Evolutionary conservation across 202 grass and related monocot genomes (phyloP), one percentile per base, ranked within the genome.

Genomic region (Miscanthus sacchariflorus): DNA sequence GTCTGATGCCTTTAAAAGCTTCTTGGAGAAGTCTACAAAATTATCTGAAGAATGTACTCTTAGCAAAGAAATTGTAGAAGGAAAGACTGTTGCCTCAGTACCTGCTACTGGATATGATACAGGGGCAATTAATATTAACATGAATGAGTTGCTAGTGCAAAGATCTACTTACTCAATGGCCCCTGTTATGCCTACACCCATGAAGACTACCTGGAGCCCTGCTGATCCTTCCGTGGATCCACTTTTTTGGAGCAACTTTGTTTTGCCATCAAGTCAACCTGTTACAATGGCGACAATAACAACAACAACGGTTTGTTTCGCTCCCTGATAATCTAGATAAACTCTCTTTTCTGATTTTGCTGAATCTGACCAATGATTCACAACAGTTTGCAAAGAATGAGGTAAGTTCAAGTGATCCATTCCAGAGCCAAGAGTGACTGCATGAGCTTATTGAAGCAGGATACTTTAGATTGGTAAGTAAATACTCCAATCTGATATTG

Each of bases 381-480:
- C 78, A 61, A 72, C 90, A 93, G 95, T 91, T 93, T 86, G 89
- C 89, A 69, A 98, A 98, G 92, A 98, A 98, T 88, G 93, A 95
- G 87, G 89, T 91, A 24, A 92, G 84, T 83, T 95, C 95, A 66
- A 91, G 83, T 83, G 91, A 92, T 80, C 90, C 86, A 86, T 98
- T 95, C 78, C 93, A 92, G 68, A 89, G 87, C 88, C 90, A 93
- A 52, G 93, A 98, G 59, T 98, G 89, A 97, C 17, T 4, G 12
- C 50, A 69, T 10, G 8, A 80, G 58, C 74, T 82, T 82, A 79
- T 14, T 49, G 56, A 80, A 86, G 75, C 48, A 79, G 50, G 18
- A 83, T 83, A 54, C 28, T 74, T 80, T 87, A 79, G 59, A 36
- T 75, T 63, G 68, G 90, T 89, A 84, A 83, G 84, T 70, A 43